Conservation (phyloP, 192 early-diverging fungal genomes). For the Backusella tarrabulga region DNA sequence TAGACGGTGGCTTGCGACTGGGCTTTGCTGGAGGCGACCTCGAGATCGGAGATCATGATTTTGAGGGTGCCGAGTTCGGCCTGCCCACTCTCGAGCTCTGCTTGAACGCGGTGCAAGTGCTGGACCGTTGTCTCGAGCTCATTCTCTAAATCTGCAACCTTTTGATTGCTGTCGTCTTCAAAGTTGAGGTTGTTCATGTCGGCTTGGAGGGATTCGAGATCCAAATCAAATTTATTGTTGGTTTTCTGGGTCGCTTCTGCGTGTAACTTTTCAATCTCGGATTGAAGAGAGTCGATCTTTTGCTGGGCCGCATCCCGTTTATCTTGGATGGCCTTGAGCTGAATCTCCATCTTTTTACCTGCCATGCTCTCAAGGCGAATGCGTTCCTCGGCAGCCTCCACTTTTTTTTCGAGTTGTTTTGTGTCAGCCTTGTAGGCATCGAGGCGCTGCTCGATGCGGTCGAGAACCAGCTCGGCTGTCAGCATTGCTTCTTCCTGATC, state of each 20-base stretch:
- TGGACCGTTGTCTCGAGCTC: neutral
- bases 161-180: slow-evolving; percentile 1
- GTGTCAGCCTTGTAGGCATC: slow-evolving; percentile 31
- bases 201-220: slow-evolving; percentile 12
- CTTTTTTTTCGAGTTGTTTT: slow-evolving; percentile 34
- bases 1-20: slow-evolving; percentile 10
- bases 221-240: neutral
- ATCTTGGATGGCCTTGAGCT: slow-evolving; percentile 21
- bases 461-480: slow-evolving; percentile 10
- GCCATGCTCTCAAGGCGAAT: slow-evolving; percentile 9
- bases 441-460: slow-evolving; percentile 30
- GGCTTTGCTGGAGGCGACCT: slow-evolving; percentile 30
- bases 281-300: neutral
- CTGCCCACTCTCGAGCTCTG: neutral
- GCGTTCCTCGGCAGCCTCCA: slow-evolving; percentile 38
- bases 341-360: slow-evolving; percentile 30
- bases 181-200: slow-evolving; percentile 12
- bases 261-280: neutral
- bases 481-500: neutral
- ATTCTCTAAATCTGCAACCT: slow-evolving; percentile 3
- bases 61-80: slow-evolving; percentile 6
- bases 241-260: neutral
- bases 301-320: slow-evolving; percentile 14
- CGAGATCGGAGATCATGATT: slow-evolving; percentile 26
- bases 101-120: neutral